Base-by-base conservation (phyloP, 2,329 filamentous ascomycete genomes). In the Cytospora piceae region DNA sequence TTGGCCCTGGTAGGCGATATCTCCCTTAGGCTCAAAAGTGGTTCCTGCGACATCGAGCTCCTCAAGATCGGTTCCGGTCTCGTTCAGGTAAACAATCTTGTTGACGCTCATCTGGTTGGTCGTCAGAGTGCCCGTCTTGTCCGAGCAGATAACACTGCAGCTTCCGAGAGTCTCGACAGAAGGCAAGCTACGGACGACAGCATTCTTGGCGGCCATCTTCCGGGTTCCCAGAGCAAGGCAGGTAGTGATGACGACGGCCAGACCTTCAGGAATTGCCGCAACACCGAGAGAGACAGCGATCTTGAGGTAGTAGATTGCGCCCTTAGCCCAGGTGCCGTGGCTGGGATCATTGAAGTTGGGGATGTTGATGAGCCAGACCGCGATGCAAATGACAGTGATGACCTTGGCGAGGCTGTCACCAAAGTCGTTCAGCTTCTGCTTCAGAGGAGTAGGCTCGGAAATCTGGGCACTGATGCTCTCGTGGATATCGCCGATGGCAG, bases 91-190 rank as follows among this genome's bases (percentile, higher is more conserved):
- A 57, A 97, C 91, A 64, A 98, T 81, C 79, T 94, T 96, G 82
- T 89, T 95, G 64, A 97, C 95, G 75, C 95, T 98, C 95, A 99
- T 99, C 80, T 98, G 94, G 81, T 99, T 99, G 51, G 95, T 99
- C 14, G 95, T 99, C 75, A 99, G 81, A 58, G 95, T 99, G 72
- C 95, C 96, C 6, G 95, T 99, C 84, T 99, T 99, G 83, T 99
- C 95, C 4, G 96, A 99, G 83, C 96, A 99, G 76, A 99, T 97
- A 65, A 99, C 94, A 74, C 95, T 99, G 86, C 95, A 99, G 85
- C 95, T 99, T 75, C 95, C 95, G 61, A 99, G 85, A 15, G 95
- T 99, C 80, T 99, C 95, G 61, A 99, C 95, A 1, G 95, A 99
- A 24, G 95, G 95, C 72, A 99, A 82, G 75, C 93, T 97, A 78